Base-by-base conservation (phyloP, 768 basidiomycete species). In the Fistulinella prunicolor region DNA sequence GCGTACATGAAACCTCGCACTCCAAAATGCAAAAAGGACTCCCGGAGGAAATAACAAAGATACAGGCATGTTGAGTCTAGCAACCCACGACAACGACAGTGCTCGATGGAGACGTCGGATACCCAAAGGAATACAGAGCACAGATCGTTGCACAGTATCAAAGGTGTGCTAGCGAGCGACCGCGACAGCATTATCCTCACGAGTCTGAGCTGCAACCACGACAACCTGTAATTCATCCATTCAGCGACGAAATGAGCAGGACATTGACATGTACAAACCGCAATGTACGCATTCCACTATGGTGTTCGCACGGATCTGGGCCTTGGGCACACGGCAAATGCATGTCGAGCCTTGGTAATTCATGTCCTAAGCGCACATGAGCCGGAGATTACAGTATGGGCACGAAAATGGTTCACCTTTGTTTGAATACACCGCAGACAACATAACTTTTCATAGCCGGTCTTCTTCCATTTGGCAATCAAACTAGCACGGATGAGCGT, bases 401-500 rank as follows among this genome's bases (percentile, higher is more conserved):
- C 41, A 47, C 42, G 34, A 4, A 44, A 30, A 32, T 17, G 28
- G 60, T 73, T 42, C 56, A 87, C 93, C 72, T 81, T 82, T 4
- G 93, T 94, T 70, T 97, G 95, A 47, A 99, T 97, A 68, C 96
- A 99, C 38, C 96, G 77, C 43, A 98, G 71, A 63, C 96, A 99
- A 66, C 96, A 99, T 7, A 99, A 75, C 66, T 98, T 99, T 71
- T 98, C 96, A 66, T 98, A 99, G 6, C 96, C 96, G 12, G 85
- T 75, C 72, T 98, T 99, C 76, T 97, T 98, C 96, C 96, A 99
- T 68, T 99, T 99, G 30, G 96, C 96, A 64, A 99, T 88, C 64
- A 98, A 71, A 64, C 94, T 98, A 55, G 22, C 32, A 44, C 32
- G 32, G 24, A 21, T 50, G 50, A 53, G 55, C 24, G 39, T 28